phyloP scores from a whole-genome alignment of 23 red algal genomes.

The Gracilaria domingensis region DNA sequence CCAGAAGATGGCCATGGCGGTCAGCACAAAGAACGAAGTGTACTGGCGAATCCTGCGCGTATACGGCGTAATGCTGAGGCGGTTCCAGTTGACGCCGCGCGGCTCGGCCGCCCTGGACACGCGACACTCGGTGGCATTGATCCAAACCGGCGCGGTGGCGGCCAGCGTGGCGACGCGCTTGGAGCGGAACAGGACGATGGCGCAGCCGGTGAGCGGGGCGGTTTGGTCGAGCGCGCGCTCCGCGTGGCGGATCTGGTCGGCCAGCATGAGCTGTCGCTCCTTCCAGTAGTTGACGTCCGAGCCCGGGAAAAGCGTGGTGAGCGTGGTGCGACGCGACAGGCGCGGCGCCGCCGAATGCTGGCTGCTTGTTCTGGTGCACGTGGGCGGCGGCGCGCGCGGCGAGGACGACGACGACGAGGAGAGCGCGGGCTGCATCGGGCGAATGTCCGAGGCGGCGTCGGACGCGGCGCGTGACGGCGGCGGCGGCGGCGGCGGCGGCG shows the following conservation, averaged over 20 bases:
- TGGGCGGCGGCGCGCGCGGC: background rate
- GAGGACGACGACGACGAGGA: background rate
- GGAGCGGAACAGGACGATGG: slow-evolving; percentile 69
- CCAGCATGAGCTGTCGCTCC: background rate
- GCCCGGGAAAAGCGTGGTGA: background rate
- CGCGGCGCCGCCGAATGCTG: background rate
- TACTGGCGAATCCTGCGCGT: slow-evolving; percentile 14
- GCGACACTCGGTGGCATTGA: slow-evolving; percentile 9
- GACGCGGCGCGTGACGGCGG: background rate
- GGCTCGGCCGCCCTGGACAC: slow-evolving; percentile 61
- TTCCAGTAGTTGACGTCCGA: background rate
- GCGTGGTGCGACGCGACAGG: background rate
- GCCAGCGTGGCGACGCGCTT: slow-evolving; percentile 56
- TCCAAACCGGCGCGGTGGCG: slow-evolving; percentile 41
- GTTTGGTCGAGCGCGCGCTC: slow-evolving; percentile 32
- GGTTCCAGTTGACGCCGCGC: slow-evolving; percentile 66
- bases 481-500: background rate
- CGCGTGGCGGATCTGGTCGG: background rate
- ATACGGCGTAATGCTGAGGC: slow-evolving; percentile 29
- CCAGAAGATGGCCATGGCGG: slow-evolving; percentile 59
- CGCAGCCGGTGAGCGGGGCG: slow-evolving; percentile 64
- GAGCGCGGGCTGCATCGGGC: background rate
- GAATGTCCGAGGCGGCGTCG: background rate
- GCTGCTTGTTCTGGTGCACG: background rate
- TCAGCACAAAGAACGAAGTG: slow-evolving; percentile 37